These are phyloP conservation scores for Gomphus bonarii DNA, from an alignment of 1,284 basidiomycete species.

Conservation along the genomic window DNA sequence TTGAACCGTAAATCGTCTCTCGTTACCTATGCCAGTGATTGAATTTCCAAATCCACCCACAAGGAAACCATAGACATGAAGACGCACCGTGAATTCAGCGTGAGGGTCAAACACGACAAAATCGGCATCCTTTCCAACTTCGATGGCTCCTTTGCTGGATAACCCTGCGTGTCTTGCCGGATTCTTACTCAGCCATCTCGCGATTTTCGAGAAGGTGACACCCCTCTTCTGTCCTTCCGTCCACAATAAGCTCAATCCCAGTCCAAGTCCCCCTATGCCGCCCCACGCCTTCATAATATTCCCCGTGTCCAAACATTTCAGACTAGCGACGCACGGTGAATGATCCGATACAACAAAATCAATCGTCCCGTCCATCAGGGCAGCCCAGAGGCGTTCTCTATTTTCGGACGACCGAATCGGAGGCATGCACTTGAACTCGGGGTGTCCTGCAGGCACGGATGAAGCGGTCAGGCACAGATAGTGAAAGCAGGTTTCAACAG, in stretches of 20 bases:
- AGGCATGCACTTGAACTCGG: slow-evolving; percentile 93
- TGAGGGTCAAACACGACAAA: slow-evolving; percentile 77
- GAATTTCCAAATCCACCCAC: background rate
- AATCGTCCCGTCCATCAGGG: slow-evolving; percentile 69
- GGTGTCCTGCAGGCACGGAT: slow-evolving; percentile 55
- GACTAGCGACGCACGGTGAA: slow-evolving; percentile 74
- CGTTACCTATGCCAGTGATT: slow-evolving; percentile 42
- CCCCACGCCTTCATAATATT: slow-evolving; percentile 89
- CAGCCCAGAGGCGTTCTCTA: slow-evolving; percentile 68
- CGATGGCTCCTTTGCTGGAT: slow-evolving; percentile 60
- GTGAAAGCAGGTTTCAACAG: slow-evolving; percentile 45
- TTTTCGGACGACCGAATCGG: slow-evolving; percentile 74
- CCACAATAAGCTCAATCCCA: slow-evolving; percentile 81
- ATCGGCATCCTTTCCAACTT: slow-evolving; percentile 73
- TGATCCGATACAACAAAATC: slow-evolving; percentile 92
- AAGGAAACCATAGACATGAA: background rate
- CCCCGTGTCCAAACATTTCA: slow-evolving; percentile 74
- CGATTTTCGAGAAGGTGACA: slow-evolving; percentile 45
- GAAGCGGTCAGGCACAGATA: slow-evolving; percentile 49
- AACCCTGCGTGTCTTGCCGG: slow-evolving; percentile 76
- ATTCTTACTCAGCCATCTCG: slow-evolving; percentile 63
- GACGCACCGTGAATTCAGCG: slow-evolving; percentile 48
- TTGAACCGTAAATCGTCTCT: slow-evolving; percentile 45
- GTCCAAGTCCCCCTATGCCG: slow-evolving; percentile 79
- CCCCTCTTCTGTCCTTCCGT: slow-evolving; percentile 62